Evolutionary conservation across 257 asterid genomes (phyloP).

Genomic region (Solanum peruvianum): DNA sequence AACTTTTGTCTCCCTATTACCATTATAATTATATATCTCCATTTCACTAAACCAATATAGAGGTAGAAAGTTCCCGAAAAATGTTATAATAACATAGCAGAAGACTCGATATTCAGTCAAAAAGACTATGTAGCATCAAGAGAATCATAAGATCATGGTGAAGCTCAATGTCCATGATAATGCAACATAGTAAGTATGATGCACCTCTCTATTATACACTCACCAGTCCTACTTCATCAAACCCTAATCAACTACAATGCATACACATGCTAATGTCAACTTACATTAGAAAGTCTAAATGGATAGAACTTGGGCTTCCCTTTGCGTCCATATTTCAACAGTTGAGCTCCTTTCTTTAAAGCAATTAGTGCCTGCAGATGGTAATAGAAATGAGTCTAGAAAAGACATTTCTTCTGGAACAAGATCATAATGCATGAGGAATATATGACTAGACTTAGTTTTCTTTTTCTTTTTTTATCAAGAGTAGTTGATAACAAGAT

Average conservation of each 20-base stretch:
- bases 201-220: not conserved
- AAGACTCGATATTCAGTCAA: not conserved
- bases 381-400: not conserved
- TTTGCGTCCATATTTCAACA: conserved; percentile 86
- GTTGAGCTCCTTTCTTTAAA: conserved; percentile 83
- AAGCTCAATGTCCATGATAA: not conserved
- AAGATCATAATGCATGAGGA: not conserved
- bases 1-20: not conserved
- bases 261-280: conserved; percentile 8
- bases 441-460: not conserved
- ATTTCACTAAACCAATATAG: not conserved
- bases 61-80: not conserved
- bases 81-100: not conserved
- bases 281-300: conserved; percentile 73
- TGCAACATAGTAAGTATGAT: not conserved
- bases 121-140: not conserved
- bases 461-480: not conserved
- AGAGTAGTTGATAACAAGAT: not conserved
- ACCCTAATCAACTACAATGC: not conserved
- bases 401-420: not conserved
- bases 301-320: conserved; percentile 90
- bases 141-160: not conserved
- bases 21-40: not conserved
- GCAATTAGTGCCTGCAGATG: conserved; percentile 59
- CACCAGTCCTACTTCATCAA: not conserved